phyloP scores from a whole-genome alignment of 306 rosid genomes.

The Mimosa pudica region DNA sequence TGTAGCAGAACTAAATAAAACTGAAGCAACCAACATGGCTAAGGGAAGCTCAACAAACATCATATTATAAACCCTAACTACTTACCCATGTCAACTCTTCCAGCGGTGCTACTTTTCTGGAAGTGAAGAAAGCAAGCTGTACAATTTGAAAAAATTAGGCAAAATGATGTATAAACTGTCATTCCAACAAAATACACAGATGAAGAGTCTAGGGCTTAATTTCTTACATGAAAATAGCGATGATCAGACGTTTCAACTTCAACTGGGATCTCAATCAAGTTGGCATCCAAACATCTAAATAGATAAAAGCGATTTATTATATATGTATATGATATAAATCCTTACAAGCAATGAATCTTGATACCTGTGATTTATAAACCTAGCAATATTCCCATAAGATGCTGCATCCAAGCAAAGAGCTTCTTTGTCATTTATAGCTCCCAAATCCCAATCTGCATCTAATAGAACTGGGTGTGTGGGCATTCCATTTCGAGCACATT shows the following conservation, averaged over 20 bases:
- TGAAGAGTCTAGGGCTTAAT: constrained; percentile 31
- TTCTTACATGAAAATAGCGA: constrained; percentile 78
- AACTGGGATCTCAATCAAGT: constrained; percentile 83
- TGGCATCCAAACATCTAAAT: constrained; percentile 87
- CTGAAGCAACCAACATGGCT: constrained; percentile 18
- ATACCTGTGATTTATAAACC: constrained; percentile 95
- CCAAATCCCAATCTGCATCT: constrained; percentile 80
- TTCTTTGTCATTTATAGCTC: constrained; percentile 53
- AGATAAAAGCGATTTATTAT: constrained; percentile 29
- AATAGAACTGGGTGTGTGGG: constrained; percentile 52
- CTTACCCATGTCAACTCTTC: constrained; percentile 98
- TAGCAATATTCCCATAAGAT: constrained; percentile 81
- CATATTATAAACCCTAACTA: constrained; percentile 33
- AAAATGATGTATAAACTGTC: constrained; percentile 17
- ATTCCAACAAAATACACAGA: constrained; percentile 29
- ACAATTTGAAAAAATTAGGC: constrained; percentile 36
- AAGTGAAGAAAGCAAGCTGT: constrained; percentile 91
- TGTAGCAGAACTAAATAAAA: constrained; percentile 1
- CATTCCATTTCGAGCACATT: constrained; percentile 52
- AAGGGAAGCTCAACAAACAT: constrained; percentile 36
- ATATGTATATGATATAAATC: neutral
- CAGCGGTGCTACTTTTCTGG: constrained; percentile 71
- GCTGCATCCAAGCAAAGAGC: constrained; percentile 90
- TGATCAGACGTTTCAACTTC: constrained; percentile 77
- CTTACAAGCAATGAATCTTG: constrained; percentile 22